Conservation (phyloP, 1,284 basidiomycete species). For the Cryptococcus sp. region DNA sequence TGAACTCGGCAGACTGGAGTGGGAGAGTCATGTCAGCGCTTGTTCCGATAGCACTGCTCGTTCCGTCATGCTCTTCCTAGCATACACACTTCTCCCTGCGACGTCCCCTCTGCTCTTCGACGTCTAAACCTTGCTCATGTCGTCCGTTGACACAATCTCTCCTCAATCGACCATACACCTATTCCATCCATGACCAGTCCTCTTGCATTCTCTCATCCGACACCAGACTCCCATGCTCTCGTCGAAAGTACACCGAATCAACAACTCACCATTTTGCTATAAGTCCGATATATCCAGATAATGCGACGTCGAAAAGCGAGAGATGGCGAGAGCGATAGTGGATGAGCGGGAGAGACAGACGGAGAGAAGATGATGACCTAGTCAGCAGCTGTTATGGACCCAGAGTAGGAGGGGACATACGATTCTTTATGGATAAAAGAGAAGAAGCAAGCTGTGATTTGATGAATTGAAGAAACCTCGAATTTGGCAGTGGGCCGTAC, state of each 20-base stretch:
- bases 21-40: not conserved
- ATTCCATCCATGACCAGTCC: not conserved
- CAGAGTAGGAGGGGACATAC: slow-evolving; percentile 13
- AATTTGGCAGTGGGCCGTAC: slow-evolving; percentile 1
- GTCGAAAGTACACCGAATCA: no score
- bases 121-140: not conserved
- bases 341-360: not conserved
- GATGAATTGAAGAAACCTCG: slow-evolving; percentile 9
- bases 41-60: not conserved
- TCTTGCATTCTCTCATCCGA: not conserved
- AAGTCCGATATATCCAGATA: slow-evolving; percentile 1
- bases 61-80: not conserved
- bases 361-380: not conserved
- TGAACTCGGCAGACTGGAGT: slow-evolving; percentile 63
- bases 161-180: not conserved
- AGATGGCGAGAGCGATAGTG: slow-evolving; percentile 1
- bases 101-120: not conserved
- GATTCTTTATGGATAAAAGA: slow-evolving; percentile 20
- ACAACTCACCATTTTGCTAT: slow-evolving; percentile 25
- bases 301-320: not conserved
- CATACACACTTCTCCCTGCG: not conserved
- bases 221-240: not conserved
- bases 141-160: not conserved
- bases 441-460: not conserved
- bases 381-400: not conserved